These are phyloP conservation scores for Boletus vinaceobasis DNA, from an alignment of 768 basidiomycete genomes.

Conservation along the genomic window DNA sequence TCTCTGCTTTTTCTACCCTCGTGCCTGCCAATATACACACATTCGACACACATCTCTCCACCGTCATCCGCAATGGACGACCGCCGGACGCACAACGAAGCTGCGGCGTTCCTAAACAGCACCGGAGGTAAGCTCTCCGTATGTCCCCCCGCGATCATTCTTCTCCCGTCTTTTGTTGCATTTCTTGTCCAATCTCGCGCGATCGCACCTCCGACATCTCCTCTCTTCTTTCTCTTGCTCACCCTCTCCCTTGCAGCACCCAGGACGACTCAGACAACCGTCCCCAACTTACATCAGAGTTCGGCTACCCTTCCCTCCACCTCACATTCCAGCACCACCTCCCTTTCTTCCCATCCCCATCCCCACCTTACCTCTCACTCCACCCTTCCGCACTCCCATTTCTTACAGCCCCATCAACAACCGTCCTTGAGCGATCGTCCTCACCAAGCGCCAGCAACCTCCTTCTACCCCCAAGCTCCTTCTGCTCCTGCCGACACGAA, in stretches of 20 bases:
- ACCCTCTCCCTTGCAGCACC: constrained; percentile 6
- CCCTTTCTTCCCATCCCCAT: neutral
- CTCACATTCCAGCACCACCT: neutral
- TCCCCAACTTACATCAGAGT: neutral
- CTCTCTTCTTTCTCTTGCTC: constrained; percentile 1
- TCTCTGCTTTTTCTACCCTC: neutral
- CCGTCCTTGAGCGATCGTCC: neutral
- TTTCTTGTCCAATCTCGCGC: constrained; percentile 15
- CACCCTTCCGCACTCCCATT: neutral
- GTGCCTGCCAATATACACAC: constrained; percentile 2
- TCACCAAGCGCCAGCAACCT: neutral
- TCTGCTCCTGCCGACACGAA: neutral
- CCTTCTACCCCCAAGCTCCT: constrained; percentile 1
- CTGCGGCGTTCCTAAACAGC: constrained; percentile 2
- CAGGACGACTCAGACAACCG: neutral
- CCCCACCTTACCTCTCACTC: neutral
- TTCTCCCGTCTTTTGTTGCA: constrained; percentile 5
- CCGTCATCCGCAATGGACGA: constrained; percentile 23
- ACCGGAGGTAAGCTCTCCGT: constrained; percentile 29
- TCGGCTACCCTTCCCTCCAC: neutral
- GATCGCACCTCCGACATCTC: constrained; percentile 4
- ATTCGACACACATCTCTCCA: neutral
- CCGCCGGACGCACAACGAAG: constrained; percentile 19
- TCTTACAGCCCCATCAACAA: neutral
- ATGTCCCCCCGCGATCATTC: constrained; percentile 5